Evolutionary conservation across 768 basidiomycete genomes (phyloP), one percentile per base, ranked within the genome.

Genomic region (Mycena venus): DNA sequence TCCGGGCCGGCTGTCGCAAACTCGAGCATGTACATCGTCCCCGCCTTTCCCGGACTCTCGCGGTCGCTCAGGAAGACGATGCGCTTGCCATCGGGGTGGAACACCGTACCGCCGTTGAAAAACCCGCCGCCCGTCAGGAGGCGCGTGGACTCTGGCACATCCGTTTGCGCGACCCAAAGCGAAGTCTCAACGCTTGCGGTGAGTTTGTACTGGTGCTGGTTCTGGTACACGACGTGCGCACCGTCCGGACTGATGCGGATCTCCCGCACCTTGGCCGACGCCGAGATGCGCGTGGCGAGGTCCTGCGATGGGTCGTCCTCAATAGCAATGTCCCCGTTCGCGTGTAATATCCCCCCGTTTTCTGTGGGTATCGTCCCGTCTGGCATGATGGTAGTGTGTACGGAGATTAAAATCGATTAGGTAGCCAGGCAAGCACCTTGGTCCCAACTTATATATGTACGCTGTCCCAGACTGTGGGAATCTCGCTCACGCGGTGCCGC

Each of bases 161-260:
- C 78, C 19, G 77, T 79, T 29, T 77, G 59, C 17, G 84, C 84
- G 42, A 83, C 74, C 84, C 84, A 84, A 29, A 84, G 75, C 34
- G 78, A 78, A 14, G 84, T 79, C n/a, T 79, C 29, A 1, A 73
- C 63, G 55, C 75, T 75, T 6, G 78, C 79, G 44, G 55, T 68
- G 51, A 69, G 40, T 49, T 78, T 80, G 73, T 84, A 84, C 74
- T 83, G 82, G 14, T 79, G 77, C 49, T 82, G 80, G 40, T 82
- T 77, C 70, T 84, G 84, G 70, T 84, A 84, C 27, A 84, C 65
- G 59, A 84, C 76, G 40, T 74, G 70, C 15, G 64, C 42, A 17
- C 83, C 82, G 68, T 84, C 78, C 23, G 82, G 80, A 68, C 82
- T 84, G 75, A 84, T 79, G 58, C 79, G 80, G 60, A 83, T 80